These are phyloP conservation scores for Apiospora aurea DNA, from an alignment of 2,329 filamentous ascomycete genomes.

Conservation along the genomic window DNA sequence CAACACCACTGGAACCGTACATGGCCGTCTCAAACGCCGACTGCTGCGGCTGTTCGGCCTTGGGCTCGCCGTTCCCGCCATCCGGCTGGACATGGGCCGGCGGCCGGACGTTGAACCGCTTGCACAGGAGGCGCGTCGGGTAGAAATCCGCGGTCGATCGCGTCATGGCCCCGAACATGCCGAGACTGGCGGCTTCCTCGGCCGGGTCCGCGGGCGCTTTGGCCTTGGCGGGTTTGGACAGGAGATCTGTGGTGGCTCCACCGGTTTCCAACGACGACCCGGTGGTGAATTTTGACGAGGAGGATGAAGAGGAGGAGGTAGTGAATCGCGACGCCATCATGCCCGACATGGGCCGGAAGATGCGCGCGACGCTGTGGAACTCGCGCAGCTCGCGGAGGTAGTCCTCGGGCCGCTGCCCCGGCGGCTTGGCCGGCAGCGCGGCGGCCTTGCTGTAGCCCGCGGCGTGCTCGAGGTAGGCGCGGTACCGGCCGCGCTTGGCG, in stretches of 20 bases:
- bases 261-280: not conserved
- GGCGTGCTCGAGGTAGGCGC: constrained; percentile 79
- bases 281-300: not conserved
- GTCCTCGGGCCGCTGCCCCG: constrained; percentile 66
- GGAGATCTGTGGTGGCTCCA: not conserved
- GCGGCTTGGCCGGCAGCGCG: constrained; percentile 52
- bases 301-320: constrained; percentile 58
- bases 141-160: constrained; percentile 75
- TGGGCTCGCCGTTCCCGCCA: constrained; percentile 39
- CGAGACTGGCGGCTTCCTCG: constrained; percentile 84
- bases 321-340: constrained; percentile 95
- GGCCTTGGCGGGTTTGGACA: constrained; percentile 46
- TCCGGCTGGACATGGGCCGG: constrained; percentile 72
- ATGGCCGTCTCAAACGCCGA: constrained; percentile 8
- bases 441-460: constrained; percentile 67
- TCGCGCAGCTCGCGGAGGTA: constrained; percentile 82
- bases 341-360: constrained; percentile 92
- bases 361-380: constrained; percentile 69
- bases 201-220: constrained; percentile 75
- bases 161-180: constrained; percentile 93
- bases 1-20: not conserved
- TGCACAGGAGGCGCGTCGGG: constrained; percentile 87
- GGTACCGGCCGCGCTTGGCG: constrained; percentile 80
- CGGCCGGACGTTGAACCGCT: constrained; percentile 87
- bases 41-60: constrained; percentile 4